A percentile compares a stretch with the other conserved stretches of the same genome.
Conservation (phyloP, 2,329 filamentous ascomycete genomes). For the Canariomyces notabilis region DNA sequence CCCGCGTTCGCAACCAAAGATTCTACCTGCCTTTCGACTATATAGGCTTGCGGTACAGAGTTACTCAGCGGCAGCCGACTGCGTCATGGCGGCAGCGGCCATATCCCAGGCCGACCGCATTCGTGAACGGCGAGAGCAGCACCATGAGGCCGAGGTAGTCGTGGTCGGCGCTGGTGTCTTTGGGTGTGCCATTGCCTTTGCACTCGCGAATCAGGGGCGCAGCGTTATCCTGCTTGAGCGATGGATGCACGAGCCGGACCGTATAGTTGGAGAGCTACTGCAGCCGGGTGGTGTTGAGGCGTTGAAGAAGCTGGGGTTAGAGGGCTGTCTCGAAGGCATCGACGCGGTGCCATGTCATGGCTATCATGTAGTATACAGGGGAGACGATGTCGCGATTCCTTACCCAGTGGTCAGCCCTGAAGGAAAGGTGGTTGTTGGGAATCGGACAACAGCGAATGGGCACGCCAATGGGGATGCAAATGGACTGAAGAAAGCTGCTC, state of each 20-base stretch:
- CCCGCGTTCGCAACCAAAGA: no score
- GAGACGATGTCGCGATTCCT: conserved; percentile 65
- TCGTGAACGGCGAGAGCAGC: conserved; percentile 44
- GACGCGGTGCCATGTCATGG: conserved; percentile 79
- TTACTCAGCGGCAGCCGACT: conserved; percentile 3
- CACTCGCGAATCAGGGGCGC: conserved; percentile 81
- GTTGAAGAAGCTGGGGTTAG: conserved; percentile 72
- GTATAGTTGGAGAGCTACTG: conserved; percentile 91
- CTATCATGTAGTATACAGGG: conserved; percentile 82
- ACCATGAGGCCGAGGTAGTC: conserved; percentile 74
- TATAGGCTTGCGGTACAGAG: no score
- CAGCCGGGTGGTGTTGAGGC: conserved; percentile 87
- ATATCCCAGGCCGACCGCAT: conserved; percentile 36
- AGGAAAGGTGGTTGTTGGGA: conserved; percentile 32
- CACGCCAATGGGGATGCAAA: conserved; percentile 17
- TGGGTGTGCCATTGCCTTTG: conserved; percentile 78
- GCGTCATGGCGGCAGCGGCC: conserved; percentile 30
- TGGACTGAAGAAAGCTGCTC: conserved; percentile 27
- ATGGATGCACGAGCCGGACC: conserved; percentile 85
- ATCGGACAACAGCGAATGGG: conserved; percentile 9
- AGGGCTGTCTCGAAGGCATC: conserved; percentile 79
- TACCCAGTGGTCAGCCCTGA: conserved; percentile 63
- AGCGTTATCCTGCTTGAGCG: conserved; percentile 86
- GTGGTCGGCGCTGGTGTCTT: conserved; percentile 89
- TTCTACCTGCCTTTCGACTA: no score